These are phyloP conservation scores for Glarea lozoyensis DNA, from an alignment of 495 filamentous ascomycete species.

Conservation along the genomic window DNA sequence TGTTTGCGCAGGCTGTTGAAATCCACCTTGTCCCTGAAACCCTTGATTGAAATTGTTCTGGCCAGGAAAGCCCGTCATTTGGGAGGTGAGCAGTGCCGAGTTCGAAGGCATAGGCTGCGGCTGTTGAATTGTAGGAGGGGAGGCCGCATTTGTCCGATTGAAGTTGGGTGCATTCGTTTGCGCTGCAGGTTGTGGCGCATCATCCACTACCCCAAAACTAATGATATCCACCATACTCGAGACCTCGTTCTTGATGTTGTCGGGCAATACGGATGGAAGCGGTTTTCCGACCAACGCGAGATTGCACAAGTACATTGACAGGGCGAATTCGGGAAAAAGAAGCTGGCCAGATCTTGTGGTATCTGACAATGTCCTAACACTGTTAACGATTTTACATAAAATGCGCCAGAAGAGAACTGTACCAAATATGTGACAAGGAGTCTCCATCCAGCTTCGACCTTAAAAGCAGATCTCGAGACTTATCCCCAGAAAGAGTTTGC, in stretches of 20 bases:
- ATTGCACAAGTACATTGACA: conserved; percentile 99
- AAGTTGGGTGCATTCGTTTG: conserved; percentile 74
- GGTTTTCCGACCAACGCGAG: conserved; percentile 79
- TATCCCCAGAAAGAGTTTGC: conserved; percentile 83
- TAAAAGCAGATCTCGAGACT: conserved; percentile 78
- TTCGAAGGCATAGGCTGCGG: conserved; percentile 78
- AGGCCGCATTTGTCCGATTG: conserved; percentile 54
- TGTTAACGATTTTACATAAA: conserved; percentile 1
- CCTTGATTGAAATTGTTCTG: conserved; percentile 30
- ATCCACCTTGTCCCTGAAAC: conserved; percentile 15
- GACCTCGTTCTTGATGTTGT: conserved; percentile 88
- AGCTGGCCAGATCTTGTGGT: conserved; percentile 95
- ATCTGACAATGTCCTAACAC: conserved; percentile 80
- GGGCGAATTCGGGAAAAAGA: conserved; percentile 94
- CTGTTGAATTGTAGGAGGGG: conserved; percentile 71
- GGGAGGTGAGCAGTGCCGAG: conserved; percentile 59
- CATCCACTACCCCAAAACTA: conserved; percentile 84
- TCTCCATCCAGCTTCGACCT: conserved; percentile 79
- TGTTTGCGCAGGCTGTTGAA: conserved; percentile 49
- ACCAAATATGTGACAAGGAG: conserved; percentile 84
- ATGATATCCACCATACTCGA: conserved; percentile 99
- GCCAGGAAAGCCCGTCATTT: conserved; percentile 62
- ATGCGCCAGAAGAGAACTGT: not conserved
- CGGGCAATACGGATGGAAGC: conserved; percentile 65
- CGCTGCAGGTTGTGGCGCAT: conserved; percentile 39